Evolutionary conservation across 352 stramenopile species (phyloP).

Genomic region (Globisporangium canariense): DNA sequence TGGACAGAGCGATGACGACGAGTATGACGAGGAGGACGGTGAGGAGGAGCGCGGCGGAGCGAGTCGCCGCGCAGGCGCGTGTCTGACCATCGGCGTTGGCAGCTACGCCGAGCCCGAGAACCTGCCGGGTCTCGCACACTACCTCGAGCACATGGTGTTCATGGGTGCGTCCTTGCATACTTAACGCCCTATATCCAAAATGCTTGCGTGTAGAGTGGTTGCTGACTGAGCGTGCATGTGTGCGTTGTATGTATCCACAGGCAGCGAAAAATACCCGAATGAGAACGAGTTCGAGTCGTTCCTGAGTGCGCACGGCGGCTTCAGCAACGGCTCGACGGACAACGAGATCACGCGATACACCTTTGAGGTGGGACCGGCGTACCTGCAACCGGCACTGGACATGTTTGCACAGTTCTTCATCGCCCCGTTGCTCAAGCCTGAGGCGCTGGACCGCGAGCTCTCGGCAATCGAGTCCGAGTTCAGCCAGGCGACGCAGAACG

Average conservation of each 20-base stretch:
- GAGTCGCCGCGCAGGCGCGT: slow-evolving; percentile 49
- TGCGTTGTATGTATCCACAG: slow-evolving; percentile 13
- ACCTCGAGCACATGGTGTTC: slow-evolving; percentile 96
- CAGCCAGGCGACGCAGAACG: slow-evolving; percentile 69
- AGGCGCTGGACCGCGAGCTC: slow-evolving; percentile 80
- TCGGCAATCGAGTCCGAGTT: slow-evolving; percentile 89
- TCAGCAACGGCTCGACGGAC: slow-evolving; percentile 92
- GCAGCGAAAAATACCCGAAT: slow-evolving; percentile 88
- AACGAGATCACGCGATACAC: slow-evolving; percentile 92
- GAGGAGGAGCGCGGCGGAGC: slow-evolving; percentile 28
- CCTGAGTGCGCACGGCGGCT: slow-evolving; percentile 85
- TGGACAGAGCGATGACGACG: slow-evolving; percentile 18
- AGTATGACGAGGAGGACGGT: slow-evolving; percentile 34
- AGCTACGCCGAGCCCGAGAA: slow-evolving; percentile 68
- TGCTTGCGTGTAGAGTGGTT: neutral
- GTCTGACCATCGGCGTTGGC: slow-evolving; percentile 64
- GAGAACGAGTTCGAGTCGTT: slow-evolving; percentile 93
- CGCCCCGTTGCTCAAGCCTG: slow-evolving; percentile 75
- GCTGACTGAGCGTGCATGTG: neutral
- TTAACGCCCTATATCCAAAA: neutral
- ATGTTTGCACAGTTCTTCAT: slow-evolving; percentile 97
- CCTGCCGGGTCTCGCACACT: slow-evolving; percentile 86
- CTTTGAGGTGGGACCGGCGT: slow-evolving; percentile 84
- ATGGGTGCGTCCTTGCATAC: slow-evolving; percentile 61
- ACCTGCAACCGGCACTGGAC: slow-evolving; percentile 73